Evolutionary conservation across 805 yeast species (phyloP).

Genomic region (Alloascoidea hylecoeti): DNA sequence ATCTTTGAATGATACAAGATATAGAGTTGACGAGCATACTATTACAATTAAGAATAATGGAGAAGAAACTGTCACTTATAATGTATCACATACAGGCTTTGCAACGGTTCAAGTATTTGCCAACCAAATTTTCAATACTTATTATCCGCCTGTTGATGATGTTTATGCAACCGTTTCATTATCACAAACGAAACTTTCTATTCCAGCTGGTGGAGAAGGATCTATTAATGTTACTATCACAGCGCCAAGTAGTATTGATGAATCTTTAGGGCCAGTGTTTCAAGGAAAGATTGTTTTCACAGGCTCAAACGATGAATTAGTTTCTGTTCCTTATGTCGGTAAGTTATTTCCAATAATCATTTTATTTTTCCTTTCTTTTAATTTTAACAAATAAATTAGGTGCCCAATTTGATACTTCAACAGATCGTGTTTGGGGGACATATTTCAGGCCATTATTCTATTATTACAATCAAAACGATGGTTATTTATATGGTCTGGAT

Average conservation of each 20-base stretch:
- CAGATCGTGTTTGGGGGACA: too few species aligned
- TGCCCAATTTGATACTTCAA: too few species aligned
- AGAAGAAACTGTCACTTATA: neutral
- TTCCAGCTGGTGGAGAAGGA: neutral
- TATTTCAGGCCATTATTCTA: too few species aligned
- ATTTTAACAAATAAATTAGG: too few species aligned
- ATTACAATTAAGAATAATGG: neutral
- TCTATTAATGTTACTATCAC: neutral
- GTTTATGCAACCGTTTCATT: neutral
- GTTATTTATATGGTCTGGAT: too few species aligned
- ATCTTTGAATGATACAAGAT: neutral
- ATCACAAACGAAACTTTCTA: neutral
- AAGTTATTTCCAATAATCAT: too few species aligned
- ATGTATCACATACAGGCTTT: neutral
- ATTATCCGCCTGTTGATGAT: too few species aligned
- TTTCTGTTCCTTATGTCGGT: neutral
- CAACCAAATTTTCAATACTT: too few species aligned
- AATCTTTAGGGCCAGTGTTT: neutral
- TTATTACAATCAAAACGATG: too few species aligned
- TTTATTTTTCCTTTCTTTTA: too few species aligned
- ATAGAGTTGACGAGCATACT: neutral
- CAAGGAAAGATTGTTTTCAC: constrained; percentile 1
- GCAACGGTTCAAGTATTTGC: neutral
- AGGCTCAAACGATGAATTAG: neutral
- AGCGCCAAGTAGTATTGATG: neutral